Evolutionary conservation across 2,329 filamentous ascomycete genomes (phyloP).

Genomic region (Lasiodiplodia hormozganensis): DNA sequence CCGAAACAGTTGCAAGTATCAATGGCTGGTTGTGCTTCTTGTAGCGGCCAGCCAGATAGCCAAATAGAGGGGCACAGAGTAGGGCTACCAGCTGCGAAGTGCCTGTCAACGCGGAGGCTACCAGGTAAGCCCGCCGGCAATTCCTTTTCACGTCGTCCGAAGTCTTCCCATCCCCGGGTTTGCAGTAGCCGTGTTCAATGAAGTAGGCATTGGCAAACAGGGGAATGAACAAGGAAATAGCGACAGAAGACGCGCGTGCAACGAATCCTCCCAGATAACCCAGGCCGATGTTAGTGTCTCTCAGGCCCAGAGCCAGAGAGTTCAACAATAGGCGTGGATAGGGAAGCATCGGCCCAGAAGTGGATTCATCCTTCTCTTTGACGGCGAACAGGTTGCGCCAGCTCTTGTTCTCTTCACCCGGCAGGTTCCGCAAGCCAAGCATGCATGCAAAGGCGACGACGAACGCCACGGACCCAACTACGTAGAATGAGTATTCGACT

Average conservation of each 20-base stretch:
- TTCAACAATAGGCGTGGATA: constrained; percentile 53
- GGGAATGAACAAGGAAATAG: constrained; percentile 93
- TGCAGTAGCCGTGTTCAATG: constrained; percentile 78
- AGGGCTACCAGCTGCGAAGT: constrained; percentile 87
- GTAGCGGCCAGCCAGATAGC: constrained; percentile 77
- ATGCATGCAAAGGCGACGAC: constrained; percentile 77
- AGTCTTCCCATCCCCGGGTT: constrained; percentile 52
- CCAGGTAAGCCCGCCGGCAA: constrained; percentile 84
- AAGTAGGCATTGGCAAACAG: constrained; percentile 93
- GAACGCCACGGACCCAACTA: constrained; percentile 77
- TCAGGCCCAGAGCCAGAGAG: constrained; percentile 68
- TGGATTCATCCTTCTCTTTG: constrained; percentile 32
- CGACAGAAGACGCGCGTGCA: constrained; percentile 90
- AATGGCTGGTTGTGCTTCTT: constrained; percentile 72
- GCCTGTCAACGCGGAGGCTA: constrained; percentile 86
- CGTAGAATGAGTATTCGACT: constrained; percentile 84
- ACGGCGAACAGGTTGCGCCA: constrained; percentile 56
- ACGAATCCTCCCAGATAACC: constrained; percentile 92
- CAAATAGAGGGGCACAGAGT: constrained; percentile 84
- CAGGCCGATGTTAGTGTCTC: constrained; percentile 78
- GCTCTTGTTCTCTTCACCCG: constrained; percentile 80
- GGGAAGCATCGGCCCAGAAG: constrained; percentile 60
- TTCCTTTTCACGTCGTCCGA: constrained; percentile 76
- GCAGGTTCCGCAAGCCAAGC: constrained; percentile 72
- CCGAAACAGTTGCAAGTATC: constrained; percentile 72